Base-by-base conservation (phyloP, 352 stramenopile genomes). In the Peronospora destructor region DNA sequence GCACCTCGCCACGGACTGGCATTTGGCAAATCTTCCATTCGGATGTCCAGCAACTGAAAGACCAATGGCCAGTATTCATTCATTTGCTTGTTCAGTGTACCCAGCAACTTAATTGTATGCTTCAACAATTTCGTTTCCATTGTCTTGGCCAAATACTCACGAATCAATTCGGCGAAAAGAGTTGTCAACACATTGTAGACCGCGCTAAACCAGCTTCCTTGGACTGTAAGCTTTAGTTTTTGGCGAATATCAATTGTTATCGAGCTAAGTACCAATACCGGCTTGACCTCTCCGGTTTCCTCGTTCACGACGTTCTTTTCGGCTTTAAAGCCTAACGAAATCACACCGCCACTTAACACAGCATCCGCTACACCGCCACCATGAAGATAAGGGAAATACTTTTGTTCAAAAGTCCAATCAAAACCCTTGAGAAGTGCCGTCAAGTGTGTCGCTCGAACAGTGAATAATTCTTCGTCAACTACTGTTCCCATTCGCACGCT, bases 321-420 rank as follows among this genome's bases (percentile, higher is more conserved):
- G 4, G 82, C 82, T 53, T 92, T 88, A 39, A 93, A 93, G 0
- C 82, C 82, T 9, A 93, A 55, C 1, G 67, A 85, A 30, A 93
- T 90, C 4, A 86, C 61, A 10, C 82, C 82, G 17, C 82, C 82
- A 13, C 46, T 79, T 8, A 93, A 57, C 11, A 71, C 73, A 25
- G 82, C 82, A 57, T 93, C 79, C 0, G 82, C 82, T 21, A 85
- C 49, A 0, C 82, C 82, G 6, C 77, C 78, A 4, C 82, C 82
- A 30, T 93, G 81, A n/a, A 87, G 50, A 43, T 91, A 93, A n/a
- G 82, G 82, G 36, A 93, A 93, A 33, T 77, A 80, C 46, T 88
- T 91, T 37, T 93, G 82, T 14, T 76, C 67, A 61, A 93, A 93
- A 6, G 80, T 93, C 82, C 82, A 93, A 40, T 93, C 51, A 35